Conservation (phyloP, 306 rosid genomes). For the Begonia fuchsioides region DNA sequence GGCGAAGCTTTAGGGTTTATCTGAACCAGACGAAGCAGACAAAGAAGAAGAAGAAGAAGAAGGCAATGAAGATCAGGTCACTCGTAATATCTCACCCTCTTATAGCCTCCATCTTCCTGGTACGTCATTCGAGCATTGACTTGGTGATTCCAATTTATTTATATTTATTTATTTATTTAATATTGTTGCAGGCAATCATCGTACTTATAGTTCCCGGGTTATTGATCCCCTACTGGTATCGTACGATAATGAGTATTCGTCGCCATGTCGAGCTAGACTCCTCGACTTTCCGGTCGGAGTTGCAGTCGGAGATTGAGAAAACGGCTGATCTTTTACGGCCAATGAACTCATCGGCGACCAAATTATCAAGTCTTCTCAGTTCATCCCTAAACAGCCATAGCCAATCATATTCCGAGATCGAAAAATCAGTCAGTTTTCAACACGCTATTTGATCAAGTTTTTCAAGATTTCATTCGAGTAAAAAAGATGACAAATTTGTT, state of each 20-base stretch:
- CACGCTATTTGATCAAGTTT: background rate
- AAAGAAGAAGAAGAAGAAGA: background rate
- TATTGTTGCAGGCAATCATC: slow-evolving; percentile 10
- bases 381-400: slow-evolving; percentile 6
- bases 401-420: slow-evolving; percentile 6
- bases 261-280: slow-evolving; percentile 1
- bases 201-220: slow-evolving; percentile 7
- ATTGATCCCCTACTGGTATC: slow-evolving; percentile 13
- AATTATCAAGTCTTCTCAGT: slow-evolving; percentile 1
- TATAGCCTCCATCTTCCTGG: slow-evolving; percentile 10
- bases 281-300: background rate
- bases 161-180: background rate
- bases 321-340: slow-evolving; percentile 8
- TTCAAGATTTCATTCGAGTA: background rate
- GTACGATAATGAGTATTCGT: slow-evolving; percentile 4
- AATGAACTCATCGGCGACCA: slow-evolving; percentile 1
- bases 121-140: background rate
- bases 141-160: background rate
- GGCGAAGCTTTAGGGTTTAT: no score
- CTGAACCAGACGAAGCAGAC: no score
- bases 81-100: slow-evolving; percentile 3
- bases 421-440: slow-evolving; percentile 5
- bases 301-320: slow-evolving; percentile 4
- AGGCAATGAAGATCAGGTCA: slow-evolving; percentile 4
- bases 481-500: background rate